A percentile compares a stretch with the other conserved stretches of the same genome.
Conservation (phyloP, 2,329 filamentous ascomycete species). For the Chrysoporthe cubensis region DNA sequence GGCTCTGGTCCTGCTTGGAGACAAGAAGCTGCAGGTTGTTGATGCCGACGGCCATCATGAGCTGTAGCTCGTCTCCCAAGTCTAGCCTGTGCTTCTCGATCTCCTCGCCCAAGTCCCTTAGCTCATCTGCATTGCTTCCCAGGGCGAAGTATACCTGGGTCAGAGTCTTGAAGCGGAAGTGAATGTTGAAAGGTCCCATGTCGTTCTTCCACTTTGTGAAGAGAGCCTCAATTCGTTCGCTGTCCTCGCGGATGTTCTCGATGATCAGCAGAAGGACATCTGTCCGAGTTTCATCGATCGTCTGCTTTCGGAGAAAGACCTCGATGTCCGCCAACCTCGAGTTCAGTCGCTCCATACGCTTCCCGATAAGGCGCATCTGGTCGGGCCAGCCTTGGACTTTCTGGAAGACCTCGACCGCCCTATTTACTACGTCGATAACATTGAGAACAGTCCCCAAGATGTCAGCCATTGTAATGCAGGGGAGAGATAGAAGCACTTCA, state of each 20-base stretch:
- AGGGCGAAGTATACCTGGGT: slow-evolving; percentile 33
- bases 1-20: neutral
- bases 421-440: slow-evolving; percentile 32
- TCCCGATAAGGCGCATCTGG: slow-evolving; percentile 33
- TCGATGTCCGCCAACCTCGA: slow-evolving; percentile 31
- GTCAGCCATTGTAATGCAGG: slow-evolving; percentile 11
- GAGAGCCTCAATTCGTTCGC: slow-evolving; percentile 31
- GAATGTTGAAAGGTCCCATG: slow-evolving; percentile 30
- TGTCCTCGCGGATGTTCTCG: slow-evolving; percentile 30
- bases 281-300: slow-evolving; percentile 12
- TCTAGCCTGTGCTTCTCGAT: slow-evolving; percentile 30
- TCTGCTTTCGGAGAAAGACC: slow-evolving; percentile 30
- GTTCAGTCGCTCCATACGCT: slow-evolving; percentile 32
- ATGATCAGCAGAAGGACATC: slow-evolving; percentile 30
- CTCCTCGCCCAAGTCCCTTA: slow-evolving; percentile 31
- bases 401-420: slow-evolving; percentile 32
- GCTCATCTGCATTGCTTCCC: slow-evolving; percentile 33
- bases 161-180: slow-evolving; percentile 32
- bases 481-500: neutral
- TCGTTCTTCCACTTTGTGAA: slow-evolving; percentile 34
- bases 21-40: neutral
- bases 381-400: slow-evolving; percentile 33
- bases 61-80: slow-evolving; percentile 28
- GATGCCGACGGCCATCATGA: slow-evolving; percentile 28
- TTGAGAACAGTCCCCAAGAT: slow-evolving; percentile 31